Percentiles rank a stretch among this genome's conserved stretches.
These are phyloP conservation scores for Moesziomyces parantarcticus DNA, from an alignment of 1,284 basidiomycete genomes.

Conservation along the genomic window DNA sequence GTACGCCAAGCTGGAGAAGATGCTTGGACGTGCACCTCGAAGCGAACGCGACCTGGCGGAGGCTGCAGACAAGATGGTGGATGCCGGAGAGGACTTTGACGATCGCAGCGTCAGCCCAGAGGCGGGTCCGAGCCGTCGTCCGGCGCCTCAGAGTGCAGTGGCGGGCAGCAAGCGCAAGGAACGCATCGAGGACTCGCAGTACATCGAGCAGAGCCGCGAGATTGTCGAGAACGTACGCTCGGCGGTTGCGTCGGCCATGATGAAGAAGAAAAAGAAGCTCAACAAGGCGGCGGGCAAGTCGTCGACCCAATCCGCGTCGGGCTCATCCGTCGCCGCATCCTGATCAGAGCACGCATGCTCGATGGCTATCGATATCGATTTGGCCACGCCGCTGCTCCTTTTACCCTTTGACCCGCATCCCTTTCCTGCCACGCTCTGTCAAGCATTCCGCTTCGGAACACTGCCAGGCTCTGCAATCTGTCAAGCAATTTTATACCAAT, in stretches of 20 bases:
- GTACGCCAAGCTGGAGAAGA: constrained; percentile 80
- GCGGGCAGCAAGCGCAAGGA: constrained; percentile 77
- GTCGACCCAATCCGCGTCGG: constrained; percentile 7
- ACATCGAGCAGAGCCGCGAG: constrained; percentile 89
- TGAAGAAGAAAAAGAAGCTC: constrained; percentile 53
- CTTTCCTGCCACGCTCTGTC: background rate
- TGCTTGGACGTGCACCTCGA: constrained; percentile 56
- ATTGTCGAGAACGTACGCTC: constrained; percentile 91
- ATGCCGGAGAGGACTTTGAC: constrained; percentile 57
- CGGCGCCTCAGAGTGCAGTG: constrained; percentile 1
- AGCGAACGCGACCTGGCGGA: constrained; percentile 66
- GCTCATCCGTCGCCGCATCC: constrained; percentile 29
- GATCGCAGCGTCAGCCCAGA: constrained; percentile 39
- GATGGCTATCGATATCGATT: background rate
- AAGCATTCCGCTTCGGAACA: background rate
- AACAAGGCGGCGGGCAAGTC: constrained; percentile 29
- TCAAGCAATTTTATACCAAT: too few relatives aligned
- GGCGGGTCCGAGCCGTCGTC: constrained; percentile 12
- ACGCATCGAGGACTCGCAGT: constrained; percentile 90
- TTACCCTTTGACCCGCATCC: too few relatives aligned
- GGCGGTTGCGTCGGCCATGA: constrained; percentile 76
- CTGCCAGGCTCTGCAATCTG: too few relatives aligned
- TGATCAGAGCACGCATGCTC: constrained; percentile 1
- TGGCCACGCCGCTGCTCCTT: too few relatives aligned
- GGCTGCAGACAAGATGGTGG: constrained; percentile 59